Evolutionary conservation across 306 rosid species (phyloP), one percentile per base, ranked within the genome.

Genomic region (Carpinus viminea): DNA sequence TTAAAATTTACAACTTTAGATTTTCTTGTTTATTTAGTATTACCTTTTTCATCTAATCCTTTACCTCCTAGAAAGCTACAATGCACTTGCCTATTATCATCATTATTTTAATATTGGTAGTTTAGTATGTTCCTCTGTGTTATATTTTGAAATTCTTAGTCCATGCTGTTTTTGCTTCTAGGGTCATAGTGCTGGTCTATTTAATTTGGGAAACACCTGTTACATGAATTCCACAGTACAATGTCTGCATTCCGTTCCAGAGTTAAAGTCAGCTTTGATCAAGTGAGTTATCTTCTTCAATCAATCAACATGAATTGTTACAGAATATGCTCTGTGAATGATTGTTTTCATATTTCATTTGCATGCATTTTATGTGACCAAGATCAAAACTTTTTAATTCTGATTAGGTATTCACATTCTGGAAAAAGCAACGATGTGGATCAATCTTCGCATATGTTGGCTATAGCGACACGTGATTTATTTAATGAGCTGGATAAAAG

Each of bases 221-320:
- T 96, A 96, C 77, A 96, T 96, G 99, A 96, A 93, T 86, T 96
- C 99, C 82, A 96, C 99, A 60, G 65, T 96, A 69, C 99, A 96
- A 82, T 96, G 99, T 77, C 94, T 96, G 81, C 99, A 96, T 88
- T 96, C 92, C 56, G 99, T 96, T 81, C 99, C 99, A 66, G 99
- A 96, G 86, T 88, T 96, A 85, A 96, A 93, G 88, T 93, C 98
- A 55, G 93, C 97, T 84, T 89, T 96, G 91, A 79, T 83, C 50
- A 85, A 84, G 99, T 96, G 74, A 85, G 97, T 85, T 62, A 51
- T 68, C 53, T 54, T 73, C 70, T 57, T 73, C 68, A 70, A 48
- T 52, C 62, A 72, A n/a, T 41, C 18, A 36, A 17, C 21, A 68
- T 36, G 48, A 31, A 80, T 65, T 76, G 80, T 71, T 80, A 12